phyloP scores from a whole-genome alignment of 2,329 filamentous ascomycete species.

The Ophiostoma sp. region DNA sequence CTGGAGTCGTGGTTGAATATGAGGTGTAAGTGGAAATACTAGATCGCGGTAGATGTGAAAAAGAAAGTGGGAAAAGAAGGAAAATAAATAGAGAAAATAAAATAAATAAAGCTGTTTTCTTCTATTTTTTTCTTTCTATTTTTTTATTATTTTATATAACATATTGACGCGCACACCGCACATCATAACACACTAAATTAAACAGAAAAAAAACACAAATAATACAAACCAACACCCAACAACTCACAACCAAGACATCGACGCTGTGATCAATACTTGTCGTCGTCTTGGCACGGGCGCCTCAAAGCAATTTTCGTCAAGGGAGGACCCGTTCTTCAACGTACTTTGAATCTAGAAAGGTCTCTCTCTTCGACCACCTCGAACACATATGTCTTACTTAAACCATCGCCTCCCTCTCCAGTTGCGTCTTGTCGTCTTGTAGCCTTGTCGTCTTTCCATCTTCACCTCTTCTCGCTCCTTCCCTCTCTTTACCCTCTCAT shows the following conservation, averaged over 20 bases:
- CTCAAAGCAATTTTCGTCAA: not conserved
- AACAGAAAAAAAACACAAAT: not conserved
- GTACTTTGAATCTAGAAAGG: not conserved
- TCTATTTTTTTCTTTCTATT: too few relatives aligned
- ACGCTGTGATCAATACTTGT: not conserved
- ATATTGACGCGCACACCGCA: too few relatives aligned
- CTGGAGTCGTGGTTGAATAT: too few relatives aligned
- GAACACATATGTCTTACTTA: not conserved
- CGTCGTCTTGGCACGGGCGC: not conserved
- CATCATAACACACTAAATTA: not conserved
- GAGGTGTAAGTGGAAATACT: too few relatives aligned
- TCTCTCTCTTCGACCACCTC: not conserved
- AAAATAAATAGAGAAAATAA: too few relatives aligned
- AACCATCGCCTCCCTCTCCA: not conserved
- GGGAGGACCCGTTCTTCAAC: constrained; percentile 2
- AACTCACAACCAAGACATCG: not conserved
- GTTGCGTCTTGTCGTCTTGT: not conserved
- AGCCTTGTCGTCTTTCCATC: not conserved
- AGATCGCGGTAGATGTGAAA: too few relatives aligned
- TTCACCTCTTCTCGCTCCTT: not conserved
- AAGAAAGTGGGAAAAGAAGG: too few relatives aligned
- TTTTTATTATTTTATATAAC: too few relatives aligned
- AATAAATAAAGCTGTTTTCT: too few relatives aligned
- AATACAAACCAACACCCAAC: not conserved
- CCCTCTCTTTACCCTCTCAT: not conserved